Base-by-base conservation (phyloP, 108 stramenopile species). In the Hondaea fermentalgiana region DNA sequence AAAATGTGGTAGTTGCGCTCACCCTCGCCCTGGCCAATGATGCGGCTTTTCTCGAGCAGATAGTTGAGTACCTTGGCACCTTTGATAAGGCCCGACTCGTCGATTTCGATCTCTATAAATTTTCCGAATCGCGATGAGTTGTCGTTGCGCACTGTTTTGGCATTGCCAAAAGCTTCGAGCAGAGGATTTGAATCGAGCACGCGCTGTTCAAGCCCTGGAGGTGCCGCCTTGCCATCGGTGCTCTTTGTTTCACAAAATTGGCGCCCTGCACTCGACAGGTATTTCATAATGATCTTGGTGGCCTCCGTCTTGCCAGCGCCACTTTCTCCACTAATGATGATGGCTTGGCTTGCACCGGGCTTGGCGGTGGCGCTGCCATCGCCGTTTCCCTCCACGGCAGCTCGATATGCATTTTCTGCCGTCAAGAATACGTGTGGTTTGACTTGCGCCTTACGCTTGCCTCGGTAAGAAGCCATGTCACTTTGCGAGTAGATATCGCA, bases 1-100 rank as follows among this genome's bases (percentile, higher is more conserved):
- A 98, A 97, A 42, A 98, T 93, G 87, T 98, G 96, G 89, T 96
- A 98, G 88, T 98, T 98, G 44, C 97, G 91, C 88, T 98, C 97
- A 25, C 96, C 96, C n/a, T 53, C 53, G 16, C 72, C 55, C 49
- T 88, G 91, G 19, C 88, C 42, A 19, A 92, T 60, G 25, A 94
- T 92, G 58, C 94, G 93, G 72, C 87, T 90, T 90, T 94, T 94
- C 92, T 94, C 94, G 58, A 94, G 92, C 42, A 94, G 83, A 44
- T 93, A 93, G 57, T 91, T 94, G 57, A 72, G 55, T 5, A 91
- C 64, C 4, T 64, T 42, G n/a, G 92, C 92, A n/a, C 90, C 90
- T 14, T 44, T 60, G 57, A 92, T 44, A 23, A 47, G 72, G 57
- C 45, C 59, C 29, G 59, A 21, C 42, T 91, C 44, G 21, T 88